Evolutionary conservation across 805 yeast genomes (phyloP).

Genomic region (Pichia eremophila): DNA sequence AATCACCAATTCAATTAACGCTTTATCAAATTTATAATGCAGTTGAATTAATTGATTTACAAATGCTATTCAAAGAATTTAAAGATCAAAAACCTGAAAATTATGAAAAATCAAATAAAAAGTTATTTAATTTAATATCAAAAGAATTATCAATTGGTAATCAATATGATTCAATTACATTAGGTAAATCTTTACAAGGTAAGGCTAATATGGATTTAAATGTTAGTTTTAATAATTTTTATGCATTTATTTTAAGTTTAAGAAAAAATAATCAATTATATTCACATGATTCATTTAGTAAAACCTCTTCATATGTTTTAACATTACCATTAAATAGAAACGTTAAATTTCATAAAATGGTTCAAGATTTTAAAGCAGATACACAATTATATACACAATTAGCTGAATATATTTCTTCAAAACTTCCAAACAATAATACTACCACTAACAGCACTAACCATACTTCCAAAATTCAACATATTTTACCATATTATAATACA

Average conservation of each 20-base stretch:
- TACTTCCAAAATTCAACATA: conserved; percentile 14
- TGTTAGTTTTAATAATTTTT: conserved; percentile 23
- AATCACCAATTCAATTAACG: conserved; percentile 34
- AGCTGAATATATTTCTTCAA: conserved; percentile 13
- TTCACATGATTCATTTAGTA: conserved; percentile 13
- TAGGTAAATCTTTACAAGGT: conserved; percentile 23
- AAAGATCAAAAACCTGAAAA: conserved; percentile 12
- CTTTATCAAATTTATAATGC: conserved; percentile 30
- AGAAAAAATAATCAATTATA: conserved; percentile 36
- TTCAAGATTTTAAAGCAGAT: conserved; percentile 21
- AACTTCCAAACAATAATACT: conserved; percentile 1
- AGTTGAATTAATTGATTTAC: conserved; percentile 26
- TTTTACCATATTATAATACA: conserved; percentile 21
- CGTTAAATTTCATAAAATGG: conserved; percentile 26
- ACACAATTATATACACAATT: conserved; percentile 19
- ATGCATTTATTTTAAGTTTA: conserved; percentile 41
- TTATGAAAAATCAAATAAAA: conserved; percentile 21
- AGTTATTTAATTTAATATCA: conserved; percentile 12
- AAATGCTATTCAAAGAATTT: conserved; percentile 17
- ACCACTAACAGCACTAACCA: neutral
- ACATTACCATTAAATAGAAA: conserved; percentile 33
- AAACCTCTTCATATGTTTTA: conserved; percentile 32
- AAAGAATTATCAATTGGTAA: conserved; percentile 19
- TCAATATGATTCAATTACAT: conserved; percentile 18
- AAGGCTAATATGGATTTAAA: conserved; percentile 8